phyloP scores from a whole-genome alignment of 1,284 basidiomycete species.

The Chiua sp. region DNA sequence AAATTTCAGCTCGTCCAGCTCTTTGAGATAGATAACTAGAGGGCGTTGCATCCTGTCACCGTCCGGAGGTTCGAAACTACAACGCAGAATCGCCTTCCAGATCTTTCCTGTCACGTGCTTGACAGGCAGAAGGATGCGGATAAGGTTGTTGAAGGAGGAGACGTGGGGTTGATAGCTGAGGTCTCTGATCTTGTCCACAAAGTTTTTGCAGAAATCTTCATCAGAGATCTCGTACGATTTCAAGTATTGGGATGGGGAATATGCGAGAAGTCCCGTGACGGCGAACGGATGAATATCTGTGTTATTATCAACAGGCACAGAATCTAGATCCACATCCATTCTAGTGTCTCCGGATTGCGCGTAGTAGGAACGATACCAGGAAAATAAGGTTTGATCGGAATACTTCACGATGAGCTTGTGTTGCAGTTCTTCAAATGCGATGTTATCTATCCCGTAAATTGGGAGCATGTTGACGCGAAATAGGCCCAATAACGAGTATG shows the following conservation, averaged over 20 bases:
- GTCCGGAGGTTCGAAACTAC: constrained; percentile 26
- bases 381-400: constrained; percentile 34
- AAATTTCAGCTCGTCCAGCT: constrained; percentile 15
- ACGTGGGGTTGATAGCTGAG: constrained; percentile 22
- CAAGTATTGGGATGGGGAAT: constrained; percentile 24
- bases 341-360: constrained; percentile 10
- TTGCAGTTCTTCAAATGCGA: constrained; percentile 30
- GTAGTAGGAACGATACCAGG: constrained; percentile 26
- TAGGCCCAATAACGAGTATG: constrained; percentile 36
- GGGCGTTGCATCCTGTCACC: constrained; percentile 20
- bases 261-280: constrained; percentile 29
- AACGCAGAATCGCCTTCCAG: constrained; percentile 28
- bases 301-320: too few relatives aligned
- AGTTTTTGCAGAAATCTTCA: constrained; percentile 21
- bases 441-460: constrained; percentile 27
- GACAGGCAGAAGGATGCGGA: constrained; percentile 27
- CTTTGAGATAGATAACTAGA: constrained; percentile 30
- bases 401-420: constrained; percentile 19
- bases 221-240: constrained; percentile 29
- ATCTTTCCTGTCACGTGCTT: constrained; percentile 19
- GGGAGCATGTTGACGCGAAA: constrained; percentile 21
- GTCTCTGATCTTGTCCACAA: constrained; percentile 21
- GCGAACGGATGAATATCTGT: background rate
- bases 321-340: constrained; percentile 1
- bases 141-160: constrained; percentile 22